Evolutionary conservation across 306 rosid genomes (phyloP), one percentile per base, ranked within the genome.

Genomic region (Glycine latifolia): DNA sequence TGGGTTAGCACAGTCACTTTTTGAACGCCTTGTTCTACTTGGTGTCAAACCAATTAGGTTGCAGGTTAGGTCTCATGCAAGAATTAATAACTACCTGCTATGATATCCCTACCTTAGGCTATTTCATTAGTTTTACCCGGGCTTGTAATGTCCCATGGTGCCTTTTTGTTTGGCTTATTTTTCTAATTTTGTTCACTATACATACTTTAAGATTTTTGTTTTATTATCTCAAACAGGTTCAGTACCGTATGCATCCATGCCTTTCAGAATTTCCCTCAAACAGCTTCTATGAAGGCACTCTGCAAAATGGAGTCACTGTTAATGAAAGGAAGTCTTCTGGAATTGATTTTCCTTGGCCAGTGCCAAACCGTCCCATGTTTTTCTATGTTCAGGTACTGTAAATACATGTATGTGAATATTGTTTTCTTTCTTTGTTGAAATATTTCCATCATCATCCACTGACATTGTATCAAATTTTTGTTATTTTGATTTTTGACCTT

Each of bases 291-390:
- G 99, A 96, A 90, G 99, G 99, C 71, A 96, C 99, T 12, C 88
- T 96, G 39, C 98, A 96, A 90, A 96, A 96, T 87, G 99, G 98
- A 69, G 99, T 96, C 31, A 96, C 97, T 80, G 91, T 96, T 75
- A 96, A 94, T 67, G 99, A 96, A 77, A 91, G 99, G 91, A 97
- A 94, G 70, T 93, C 92, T 46, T 55, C 98, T 3, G 98, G 99
- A 89, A 94, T 96, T 49, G 99, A 96, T 87, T 96, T 96, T 83
- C 99, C 99, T 41, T 96, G 99, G 99, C 99, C 99, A 58, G 98
- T 96, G 60, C 98, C 99, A 49, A 94, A 92, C 86, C 98, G 97
- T 79, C 99, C 99, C 71, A 96, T 96, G 99, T 92, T 96, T 82
- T 96, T 96, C 83, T 93, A 96, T 81, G 98, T 96, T 81, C 99